Percentiles rank a stretch among this genome's conserved stretches.
Conservation (phyloP, 306 rosid species). For the Chamaecrista fasciculata region DNA sequence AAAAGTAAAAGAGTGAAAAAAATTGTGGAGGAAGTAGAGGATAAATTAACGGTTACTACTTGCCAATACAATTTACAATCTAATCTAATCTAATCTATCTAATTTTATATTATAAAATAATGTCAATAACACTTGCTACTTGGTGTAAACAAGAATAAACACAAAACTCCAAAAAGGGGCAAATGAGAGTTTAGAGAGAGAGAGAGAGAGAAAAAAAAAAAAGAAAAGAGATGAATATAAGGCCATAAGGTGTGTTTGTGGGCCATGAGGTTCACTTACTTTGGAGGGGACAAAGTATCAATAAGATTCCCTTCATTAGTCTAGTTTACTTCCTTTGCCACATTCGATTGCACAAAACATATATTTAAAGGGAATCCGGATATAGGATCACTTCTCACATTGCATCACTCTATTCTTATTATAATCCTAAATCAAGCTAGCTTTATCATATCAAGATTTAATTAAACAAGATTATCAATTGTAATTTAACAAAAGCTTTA, state of each 20-base stretch:
- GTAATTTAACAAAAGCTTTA: too few species aligned
- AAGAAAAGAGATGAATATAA: conserved; percentile 29
- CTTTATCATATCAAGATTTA: background rate
- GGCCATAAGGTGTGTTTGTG: too few species aligned
- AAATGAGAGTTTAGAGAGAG: background rate
- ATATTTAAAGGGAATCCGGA: conserved; percentile 8
- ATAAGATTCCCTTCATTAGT: conserved; percentile 27
- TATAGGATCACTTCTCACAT: conserved; percentile 30
- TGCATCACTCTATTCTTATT: conserved; percentile 25
- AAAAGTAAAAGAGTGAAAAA: too few species aligned
- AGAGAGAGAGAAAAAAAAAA: background rate
- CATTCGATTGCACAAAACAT: conserved; percentile 44
- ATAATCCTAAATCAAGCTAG: background rate
- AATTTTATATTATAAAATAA: too few species aligned
- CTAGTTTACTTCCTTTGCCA: conserved; percentile 32
- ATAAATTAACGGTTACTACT: too few species aligned
- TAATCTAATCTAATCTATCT: too few species aligned
- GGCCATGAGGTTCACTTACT: conserved; percentile 43
- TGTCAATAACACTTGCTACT: background rate
- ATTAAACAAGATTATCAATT: too few species aligned
- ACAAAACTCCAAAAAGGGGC: conserved; percentile 42
- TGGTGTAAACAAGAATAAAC: conserved; percentile 35
- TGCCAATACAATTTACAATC: too few species aligned
- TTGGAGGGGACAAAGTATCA: conserved; percentile 54
- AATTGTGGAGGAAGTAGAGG: too few species aligned